Evolutionary conservation across 495 filamentous ascomycete genomes (phyloP).

Genomic region (Penicillium fimorum): DNA sequence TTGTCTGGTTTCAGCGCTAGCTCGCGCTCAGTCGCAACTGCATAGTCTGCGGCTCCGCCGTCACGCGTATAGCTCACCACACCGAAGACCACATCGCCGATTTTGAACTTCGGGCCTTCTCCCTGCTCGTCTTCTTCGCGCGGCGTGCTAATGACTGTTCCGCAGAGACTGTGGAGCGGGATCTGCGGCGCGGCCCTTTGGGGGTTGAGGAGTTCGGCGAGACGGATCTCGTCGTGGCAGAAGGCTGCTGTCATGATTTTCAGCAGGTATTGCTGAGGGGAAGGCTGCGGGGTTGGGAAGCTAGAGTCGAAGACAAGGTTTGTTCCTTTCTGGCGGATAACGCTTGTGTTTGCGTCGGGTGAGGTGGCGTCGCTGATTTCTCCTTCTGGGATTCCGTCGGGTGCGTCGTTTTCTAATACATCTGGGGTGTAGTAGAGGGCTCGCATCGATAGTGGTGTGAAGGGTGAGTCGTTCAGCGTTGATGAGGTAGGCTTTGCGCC

Average conservation of each 20-base stretch:
- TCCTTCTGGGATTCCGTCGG: conserved; percentile 7
- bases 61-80: conserved; percentile 45
- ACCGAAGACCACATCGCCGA: conserved; percentile 55
- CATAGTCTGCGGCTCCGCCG: conserved; percentile 54
- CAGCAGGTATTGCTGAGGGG: conserved; percentile 54
- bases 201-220: conserved; percentile 46
- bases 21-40: conserved; percentile 50
- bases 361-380: conserved; percentile 2
- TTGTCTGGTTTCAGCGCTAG: conserved; percentile 48
- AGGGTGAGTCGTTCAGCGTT: conserved; percentile 35
- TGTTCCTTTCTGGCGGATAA: conserved; percentile 22
- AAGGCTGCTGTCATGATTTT: conserved; percentile 56
- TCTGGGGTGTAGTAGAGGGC: conserved; percentile 40
- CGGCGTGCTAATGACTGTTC: conserved; percentile 51
- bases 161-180: conserved; percentile 58
- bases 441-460: conserved; percentile 39
- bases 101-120: conserved; percentile 40
- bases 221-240: conserved; percentile 52
- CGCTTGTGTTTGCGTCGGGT: conserved; percentile 5
- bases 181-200: conserved; percentile 45
- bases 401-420: conserved; percentile 7
- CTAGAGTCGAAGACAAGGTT: conserved; percentile 34
- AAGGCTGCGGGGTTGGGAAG: conserved; percentile 40
- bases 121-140: conserved; percentile 36
- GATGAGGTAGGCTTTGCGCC: conserved; percentile 28